Base-by-base conservation (phyloP, 2,329 filamentous ascomycete genomes). In the Trichoderma semiorbis region DNA sequence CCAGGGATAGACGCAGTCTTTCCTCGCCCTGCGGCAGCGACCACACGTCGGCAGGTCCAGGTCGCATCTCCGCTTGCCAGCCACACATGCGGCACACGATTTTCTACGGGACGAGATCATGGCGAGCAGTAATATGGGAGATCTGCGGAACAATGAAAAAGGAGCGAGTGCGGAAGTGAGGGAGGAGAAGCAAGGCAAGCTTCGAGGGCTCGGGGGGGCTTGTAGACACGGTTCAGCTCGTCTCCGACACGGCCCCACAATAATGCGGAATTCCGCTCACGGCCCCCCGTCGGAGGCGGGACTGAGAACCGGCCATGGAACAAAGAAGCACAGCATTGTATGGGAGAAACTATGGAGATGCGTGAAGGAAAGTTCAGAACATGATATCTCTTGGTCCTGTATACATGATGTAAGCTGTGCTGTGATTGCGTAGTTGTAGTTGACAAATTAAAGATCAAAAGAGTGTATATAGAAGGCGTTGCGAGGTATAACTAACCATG, bases 221-320 rank as follows among this genome's bases (percentile, higher is more conserved):
- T 10, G 57, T 58, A 36, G 57, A 62, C 24, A 21, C 47, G 47
- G 47, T 50, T 50, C 18, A 43, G 18, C 43, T 21, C 12, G 47
- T 24, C n/a, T n/a, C 47, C 47, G 47, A 24, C 47, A 34, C 58
- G 58, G 58, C 58, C 58, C 58, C 58, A 61, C n/a, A 24, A 36
- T 5, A 53, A n/a, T 65, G 68, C 68, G 68, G 68, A 70, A 55
- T 65, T 70, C 68, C 68, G 68, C 68, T 74, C 14, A 78, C 21
- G 8, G 36, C 36, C 16, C 39, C 32, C 63, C 63, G 63, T 50
- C 47, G 60, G 43, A 57, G 18, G 47, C 14, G 36, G 30, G 30
- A 53, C 47, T 43, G n/a, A 36, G 14, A 18, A 64, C 21, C 32
- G 28, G 28, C 30, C 28, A 60, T 10, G 24, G 16, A 11, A 32